Base-by-base conservation (phyloP, 1,284 basidiomycete genomes). In the Apiotrichum veenhuisii region DNA sequence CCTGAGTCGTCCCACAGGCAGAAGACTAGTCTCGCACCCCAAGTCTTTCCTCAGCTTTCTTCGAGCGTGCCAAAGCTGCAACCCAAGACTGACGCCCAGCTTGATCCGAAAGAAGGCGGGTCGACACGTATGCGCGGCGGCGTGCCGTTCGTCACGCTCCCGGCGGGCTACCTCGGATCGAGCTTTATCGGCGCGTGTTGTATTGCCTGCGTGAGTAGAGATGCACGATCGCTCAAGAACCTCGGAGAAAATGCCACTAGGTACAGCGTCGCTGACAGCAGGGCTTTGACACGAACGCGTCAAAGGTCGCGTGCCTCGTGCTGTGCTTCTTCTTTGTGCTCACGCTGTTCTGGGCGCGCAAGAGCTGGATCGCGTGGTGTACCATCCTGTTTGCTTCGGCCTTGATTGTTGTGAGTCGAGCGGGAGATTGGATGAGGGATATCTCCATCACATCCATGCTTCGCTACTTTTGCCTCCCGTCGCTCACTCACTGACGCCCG, bases 81-180 rank as follows among this genome's bases (percentile, higher is more conserved):
- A 22, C 22, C 4, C 10, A 5, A 44, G 17, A 87, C 89, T 77
- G 88, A 87, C 87, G 74, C 61, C 42, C 63, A 72, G 58, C 73
- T 74, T 30, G 64, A 71, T 45, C 62, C 91, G 34, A 87, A 96
- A 68, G 93, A 96, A 78, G 94, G 93, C 18, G 95, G 95, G 2
- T 85, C 87, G 14, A 98, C 95, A 0, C 81, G 84, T 30, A 97
- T 98, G 93, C 85, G 90, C 37, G 94, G 94, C 26, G 95, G 94
- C 1, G 86, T 96, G 42, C 81, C 85, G 12, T 88, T 87, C 81
- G 81, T 95, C 52, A 78, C 77, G 2, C 62, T 78, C 5, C 90
- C 90, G 0, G 91, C 91, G 1, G 92, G 92, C 37, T 98, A 98
- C 74, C 85, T 97, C 33, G 95, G 95, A 12, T 91, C 88, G 2